Evolutionary conservation across 352 stramenopile species (phyloP), one percentile per base, ranked within the genome.

Genomic region (Poterioochromonas sp.): DNA sequence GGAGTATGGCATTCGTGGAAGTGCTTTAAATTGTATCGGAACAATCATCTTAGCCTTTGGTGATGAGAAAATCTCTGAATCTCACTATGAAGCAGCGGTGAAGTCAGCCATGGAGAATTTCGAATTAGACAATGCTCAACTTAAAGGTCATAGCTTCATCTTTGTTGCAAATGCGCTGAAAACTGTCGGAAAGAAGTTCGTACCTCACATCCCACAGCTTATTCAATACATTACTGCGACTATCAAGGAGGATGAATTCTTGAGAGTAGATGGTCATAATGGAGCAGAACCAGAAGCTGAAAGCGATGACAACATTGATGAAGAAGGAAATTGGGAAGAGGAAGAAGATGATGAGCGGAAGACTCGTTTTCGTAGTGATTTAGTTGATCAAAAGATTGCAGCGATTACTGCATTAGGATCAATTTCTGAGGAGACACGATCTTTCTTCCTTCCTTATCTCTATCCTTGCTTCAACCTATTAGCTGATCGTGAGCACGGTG

Each of bases 141-240:
- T 99, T 51, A 96, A 97, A 83, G 95, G 98, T 81, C 96, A 98
- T 84, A 91, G 91, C 43, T 98, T 97, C 84, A 93, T 95, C 35
- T 97, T 97, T 80, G 97, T 99, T 83, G 96, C 96, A 58, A 99
- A 99, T 83, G 84, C 97, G 60, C 91, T 93, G 76, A 98, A 97
- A 82, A 93, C 97, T 41, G 97, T 97, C 89, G 54, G 78, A 58
- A 39, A 51, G 1, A 22, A 32, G 1, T 74, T 74, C 40, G 43
- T n/a, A 15, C 93, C 91, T 39, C 96, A 95, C 79, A 85, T 98
- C 22, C 85, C 73, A 22, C 84, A 90, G 41, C 79, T 93, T 15
- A 86, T 93, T 12, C 89, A 88, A 34, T 88, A 93, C 80, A 78
- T 94, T 1, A 47, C 88, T 15, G 81, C 82, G 20, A 85, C 91